phyloP scores from a whole-genome alignment of 106 monocot genomes.

The Platanthera guangdongensis region DNA sequence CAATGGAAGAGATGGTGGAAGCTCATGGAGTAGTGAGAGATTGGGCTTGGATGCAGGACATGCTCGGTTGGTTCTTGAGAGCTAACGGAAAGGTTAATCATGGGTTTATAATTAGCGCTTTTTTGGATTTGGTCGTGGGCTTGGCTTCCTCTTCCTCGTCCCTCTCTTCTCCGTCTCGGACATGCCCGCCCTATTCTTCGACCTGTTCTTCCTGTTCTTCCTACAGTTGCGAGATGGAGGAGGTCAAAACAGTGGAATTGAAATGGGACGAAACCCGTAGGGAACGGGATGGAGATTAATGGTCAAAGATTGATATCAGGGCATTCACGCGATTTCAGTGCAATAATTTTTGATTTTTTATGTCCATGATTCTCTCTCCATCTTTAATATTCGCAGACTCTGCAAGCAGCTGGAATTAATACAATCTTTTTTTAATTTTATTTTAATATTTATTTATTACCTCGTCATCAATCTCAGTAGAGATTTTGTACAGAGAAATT shows the following conservation, averaged over 20 bases:
- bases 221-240: not conserved
- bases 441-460: no score
- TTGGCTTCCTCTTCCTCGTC: slow-evolving; percentile 17
- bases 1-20: slow-evolving; percentile 68
- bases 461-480: no score
- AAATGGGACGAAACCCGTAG: not conserved
- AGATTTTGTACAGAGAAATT: no score
- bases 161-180: not conserved
- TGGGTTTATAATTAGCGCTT: slow-evolving; percentile 34
- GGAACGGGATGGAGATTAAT: no score
- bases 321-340: no score
- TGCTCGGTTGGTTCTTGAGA: slow-evolving; percentile 44
- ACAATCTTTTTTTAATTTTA: no score
- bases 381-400: no score
- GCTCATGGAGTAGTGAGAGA: slow-evolving; percentile 27
- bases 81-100: slow-evolving; percentile 35
- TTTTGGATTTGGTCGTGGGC: slow-evolving; percentile 34
- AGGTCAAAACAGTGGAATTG: not conserved
- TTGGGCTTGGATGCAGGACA: slow-evolving; percentile 35
- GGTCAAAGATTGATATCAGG: no score
- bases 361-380: no score
- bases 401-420: no score
- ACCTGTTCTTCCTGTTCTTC: not conserved
- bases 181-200: not conserved
- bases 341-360: no score